Evolutionary conservation across 2,329 filamentous ascomycete genomes (phyloP), one percentile per base, ranked within the genome.

Genomic region (Colletotrichum cuscutae): DNA sequence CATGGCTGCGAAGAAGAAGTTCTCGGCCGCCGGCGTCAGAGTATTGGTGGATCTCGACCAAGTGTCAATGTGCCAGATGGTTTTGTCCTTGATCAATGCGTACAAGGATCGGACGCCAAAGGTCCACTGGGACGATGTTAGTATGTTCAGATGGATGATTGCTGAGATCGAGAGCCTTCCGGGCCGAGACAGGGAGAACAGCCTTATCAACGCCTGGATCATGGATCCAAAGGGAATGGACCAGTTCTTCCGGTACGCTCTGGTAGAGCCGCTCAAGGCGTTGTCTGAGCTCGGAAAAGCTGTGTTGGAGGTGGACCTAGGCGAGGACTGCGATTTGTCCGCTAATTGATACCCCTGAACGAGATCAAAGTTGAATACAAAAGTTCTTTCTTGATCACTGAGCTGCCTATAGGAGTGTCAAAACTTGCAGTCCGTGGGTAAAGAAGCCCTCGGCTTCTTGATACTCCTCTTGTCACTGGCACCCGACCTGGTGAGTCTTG

Each of bases 11-110:
- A 75, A 72, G 49, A 71, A 61, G 13, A 65, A 56, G 13, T 61
- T 73, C 37, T 7, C 56, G 15, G 22, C 35, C 4, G 46, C 63
- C 15, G 42, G 49, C 2, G 32, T 71, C 22, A 57, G 64, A 28
- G 22, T 73, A 1, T 22, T 73, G 22, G 71, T 78, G 4, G 81
- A 83, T 19, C 84, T 87, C 11, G 89, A 90, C 69, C 87, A 88
- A 73, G 83, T 88, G 3, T 87, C 85, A 11, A 80, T 90, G 62
- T 87, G 86, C 73, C 88, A 91, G 75, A 86, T 86, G 67, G 77
- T 91, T 15, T 80, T 90, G 66, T 80, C 85, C 49, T 82, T 91
- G 76, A 82, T 87, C 13, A 74, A 86, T 24, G 79, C 82, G 35
- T 83, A 85, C 58, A 84, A 81, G 1, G 83, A 84, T 0, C 75